These are phyloP conservation scores for Hepatocystis sp. DNA, from an alignment of 169 alveolate genomes.

Conservation along the genomic window DNA sequence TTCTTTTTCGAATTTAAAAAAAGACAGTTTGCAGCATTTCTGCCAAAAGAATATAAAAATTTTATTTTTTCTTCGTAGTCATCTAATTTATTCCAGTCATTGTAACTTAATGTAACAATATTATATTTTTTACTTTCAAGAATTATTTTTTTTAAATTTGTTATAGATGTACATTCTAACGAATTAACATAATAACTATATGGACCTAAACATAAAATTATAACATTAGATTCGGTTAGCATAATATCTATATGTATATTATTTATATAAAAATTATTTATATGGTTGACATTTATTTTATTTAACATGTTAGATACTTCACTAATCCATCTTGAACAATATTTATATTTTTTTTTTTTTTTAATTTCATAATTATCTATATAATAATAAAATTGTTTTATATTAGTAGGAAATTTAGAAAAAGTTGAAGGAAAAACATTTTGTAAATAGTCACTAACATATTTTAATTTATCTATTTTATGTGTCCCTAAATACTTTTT, in stretches of 20 bases:
- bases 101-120: slow-evolving; percentile 50
- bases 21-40: slow-evolving; percentile 59
- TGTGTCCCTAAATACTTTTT: slow-evolving; percentile 79
- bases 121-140: slow-evolving; percentile 47
- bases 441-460: slow-evolving; percentile 80
- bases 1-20: slow-evolving; percentile 11
- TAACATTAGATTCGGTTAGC: slow-evolving; percentile 77
- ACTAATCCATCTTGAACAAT: slow-evolving; percentile 81
- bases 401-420: slow-evolving; percentile 67
- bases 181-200: slow-evolving; percentile 86
- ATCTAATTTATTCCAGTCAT: slow-evolving; percentile 71
- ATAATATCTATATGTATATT: slow-evolving; percentile 82
- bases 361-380: slow-evolving; percentile 77
- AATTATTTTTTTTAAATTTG: slow-evolving; percentile 39
- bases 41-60: slow-evolving; percentile 63
- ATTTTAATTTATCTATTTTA: slow-evolving; percentile 80
- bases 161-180: slow-evolving; percentile 43
- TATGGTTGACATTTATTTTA: slow-evolving; percentile 77
- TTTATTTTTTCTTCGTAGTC: slow-evolving; percentile 73
- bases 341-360: slow-evolving; percentile 67
- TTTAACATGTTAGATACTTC: slow-evolving; percentile 79
- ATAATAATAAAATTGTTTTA: slow-evolving; percentile 56
- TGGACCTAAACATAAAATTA: slow-evolving; percentile 85
- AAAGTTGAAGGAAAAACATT: slow-evolving; percentile 49
- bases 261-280: slow-evolving; percentile 78